Base-by-base conservation (phyloP, 805 yeast genomes). In the Candida cerambycidarum region DNA sequence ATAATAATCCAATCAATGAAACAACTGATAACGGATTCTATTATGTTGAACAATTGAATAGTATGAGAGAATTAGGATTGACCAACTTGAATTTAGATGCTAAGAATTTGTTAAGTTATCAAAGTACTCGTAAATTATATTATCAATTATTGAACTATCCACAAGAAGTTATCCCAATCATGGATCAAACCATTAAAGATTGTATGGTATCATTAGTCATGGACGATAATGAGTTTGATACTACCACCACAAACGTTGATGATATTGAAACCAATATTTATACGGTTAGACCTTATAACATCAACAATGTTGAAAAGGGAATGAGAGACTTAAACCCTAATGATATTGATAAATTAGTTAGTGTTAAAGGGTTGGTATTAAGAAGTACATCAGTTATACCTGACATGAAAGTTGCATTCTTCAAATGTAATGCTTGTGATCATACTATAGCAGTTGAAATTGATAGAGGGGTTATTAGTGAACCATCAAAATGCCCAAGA, bases 381-480 rank as follows among this genome's bases (percentile, higher is more conserved):
- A 77, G 99, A 55, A 75, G 96, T 5, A 88, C 97, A 6, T 80
- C 97, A 10, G 81, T 93, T 28, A 88, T 93, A 39, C 99, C 99
- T 10, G 99, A 93, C 62, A 93, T 93, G 99, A 90, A 89, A 60
- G 89, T 85, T 37, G 97, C 98, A 0, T 92, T 92, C 57, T 93
- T 93, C 78, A 86, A 83, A 66, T 93, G 99, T 68, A 85, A 81
- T 46, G 95, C 93, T 15, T 93, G 99, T 68, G 92, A 86, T 51
- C 98, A 93, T 64, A 86, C 97, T 0, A 78, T 84, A 34, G 86
- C 85, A 0, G 95, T 90, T 13, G 96, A 89, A 58, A 89, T 92
- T 53, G 98, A 92, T 63, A 75, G 98, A 51, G 99, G 99, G 37
- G 82, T 86, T 10, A 92, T 93, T 48, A 83, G 89, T 45, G 99